Evolutionary conservation across 176 grass and related monocot genomes (phyloP).

Genomic region (Zoysia pacifica): DNA sequence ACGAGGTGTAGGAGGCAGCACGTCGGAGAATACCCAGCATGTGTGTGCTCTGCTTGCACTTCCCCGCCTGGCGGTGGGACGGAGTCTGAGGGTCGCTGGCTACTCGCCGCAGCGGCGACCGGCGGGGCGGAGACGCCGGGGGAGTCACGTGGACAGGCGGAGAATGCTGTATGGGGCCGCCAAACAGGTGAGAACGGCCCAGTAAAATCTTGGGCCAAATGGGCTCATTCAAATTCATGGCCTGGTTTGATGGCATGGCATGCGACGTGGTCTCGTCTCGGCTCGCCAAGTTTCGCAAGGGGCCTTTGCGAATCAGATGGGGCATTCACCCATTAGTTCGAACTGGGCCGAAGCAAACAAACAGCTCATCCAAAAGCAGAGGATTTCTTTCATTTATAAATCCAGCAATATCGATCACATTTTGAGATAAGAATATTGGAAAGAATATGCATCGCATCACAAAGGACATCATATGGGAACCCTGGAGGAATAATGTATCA

Average conservation of each 20-base stretch:
- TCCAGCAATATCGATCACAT: no score
- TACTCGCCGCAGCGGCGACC: neutral
- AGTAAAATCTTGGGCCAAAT: neutral
- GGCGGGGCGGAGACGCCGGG: neutral
- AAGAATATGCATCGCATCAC: neutral
- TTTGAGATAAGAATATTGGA: neutral
- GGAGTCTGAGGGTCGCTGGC: neutral
- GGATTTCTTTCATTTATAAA: no score
- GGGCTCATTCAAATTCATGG: no score
- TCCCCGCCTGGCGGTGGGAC: slow-evolving; percentile 1
- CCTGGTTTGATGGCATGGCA: no score
- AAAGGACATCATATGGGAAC: neutral
- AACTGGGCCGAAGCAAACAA: neutral
- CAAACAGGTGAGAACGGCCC: neutral
- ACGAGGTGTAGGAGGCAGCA: neutral
- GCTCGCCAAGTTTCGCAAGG: neutral
- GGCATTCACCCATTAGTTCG: neutral
- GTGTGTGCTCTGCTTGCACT: neutral
- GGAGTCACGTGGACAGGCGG: neutral
- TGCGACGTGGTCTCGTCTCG: no score
- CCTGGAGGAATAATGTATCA: neutral
- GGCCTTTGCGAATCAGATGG: neutral
- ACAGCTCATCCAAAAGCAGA: neutral
- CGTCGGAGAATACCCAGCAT: slow-evolving; percentile 39
- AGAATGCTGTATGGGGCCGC: neutral